These are phyloP conservation scores for Monilinia laxa DNA, from an alignment of 2,329 filamentous ascomycete genomes.

Conservation along the genomic window DNA sequence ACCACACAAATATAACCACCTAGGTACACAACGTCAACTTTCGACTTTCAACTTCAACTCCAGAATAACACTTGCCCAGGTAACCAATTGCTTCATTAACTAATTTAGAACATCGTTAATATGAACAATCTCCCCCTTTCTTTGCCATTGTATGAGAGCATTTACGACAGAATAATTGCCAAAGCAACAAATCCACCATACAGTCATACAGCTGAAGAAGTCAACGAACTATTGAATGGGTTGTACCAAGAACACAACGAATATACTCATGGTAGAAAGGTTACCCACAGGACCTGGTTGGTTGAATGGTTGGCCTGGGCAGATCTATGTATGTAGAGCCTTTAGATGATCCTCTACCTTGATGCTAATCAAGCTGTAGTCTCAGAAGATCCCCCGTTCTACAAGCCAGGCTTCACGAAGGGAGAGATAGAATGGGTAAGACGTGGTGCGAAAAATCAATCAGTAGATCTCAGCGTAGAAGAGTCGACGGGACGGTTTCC, in stretches of 20 bases:
- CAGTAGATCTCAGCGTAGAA: too few species aligned
- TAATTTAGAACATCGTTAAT: neutral
- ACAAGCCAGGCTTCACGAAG: neutral
- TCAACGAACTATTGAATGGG: neutral
- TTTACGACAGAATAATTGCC: neutral
- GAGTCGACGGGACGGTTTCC: neutral
- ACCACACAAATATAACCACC: neutral
- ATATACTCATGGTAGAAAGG: neutral
- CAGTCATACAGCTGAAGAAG: neutral
- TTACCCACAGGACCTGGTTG: neutral
- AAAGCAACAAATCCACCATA: conserved; percentile 5
- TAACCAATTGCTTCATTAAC: neutral
- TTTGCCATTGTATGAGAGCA: neutral
- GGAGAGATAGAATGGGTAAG: neutral
- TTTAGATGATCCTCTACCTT: neutral
- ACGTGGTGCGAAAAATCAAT: too few species aligned
- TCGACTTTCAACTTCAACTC: neutral
- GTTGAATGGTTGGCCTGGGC: neutral
- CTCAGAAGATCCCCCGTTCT: neutral
- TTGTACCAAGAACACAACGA: neutral
- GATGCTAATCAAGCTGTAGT: neutral
- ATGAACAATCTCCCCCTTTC: neutral
- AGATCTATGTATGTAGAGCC: neutral
- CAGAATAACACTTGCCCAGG: neutral
- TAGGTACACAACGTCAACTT: too few species aligned